Base-by-base conservation (phyloP, 148 eudicot species). In the Pharnaceum exiguum region DNA sequence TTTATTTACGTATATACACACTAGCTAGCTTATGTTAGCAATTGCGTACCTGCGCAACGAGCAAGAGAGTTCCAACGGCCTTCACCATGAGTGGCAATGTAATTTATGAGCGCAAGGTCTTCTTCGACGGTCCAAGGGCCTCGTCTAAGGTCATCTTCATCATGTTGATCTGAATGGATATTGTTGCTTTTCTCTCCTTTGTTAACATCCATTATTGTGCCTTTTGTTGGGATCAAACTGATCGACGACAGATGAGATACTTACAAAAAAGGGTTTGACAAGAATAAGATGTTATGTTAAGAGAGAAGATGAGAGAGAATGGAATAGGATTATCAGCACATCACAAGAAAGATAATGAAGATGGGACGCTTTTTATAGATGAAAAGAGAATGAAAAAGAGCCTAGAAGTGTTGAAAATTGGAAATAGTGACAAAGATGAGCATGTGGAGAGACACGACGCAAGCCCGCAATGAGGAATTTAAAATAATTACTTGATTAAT, bases 101-200 rank as follows among this genome's bases (percentile, higher is more conserved):
- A 88, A 61, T 88, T 88, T 65, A 85, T 79, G 59, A 93, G 94
- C 3, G 76, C 59, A 6, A 77, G 68, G 59, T 93, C 99, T 66
- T 93, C 99, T 29, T 93, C 96, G 6, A 76, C 79, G 5, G 96
- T 93, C 99, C 96, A 93, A 0, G 99, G 96, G 22, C 99, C 99
- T 53, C 95, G 55, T 36, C 95, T 68, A 21, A 93, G 78, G 3
- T 88, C 95, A 13, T 77, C 80, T 26, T 77, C 79, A 25, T 57
- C 53, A 15, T 43, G 39, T 16, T 71, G 51, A 53, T 50, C 29
- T 13, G 49, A 61, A 6, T 10, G 42, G 2, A 33, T 24, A 33
- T 57, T 51, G 57, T n/a, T 66, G 5, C 25, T 21, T 12, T 24
- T 5, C 22, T 57, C 27, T 59, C 46, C 28, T 24, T 46, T 63